Evolutionary conservation across 768 basidiomycete genomes (phyloP), one percentile per base, ranked within the genome.

Genomic region (Chalciporus sphaerocephalus): DNA sequence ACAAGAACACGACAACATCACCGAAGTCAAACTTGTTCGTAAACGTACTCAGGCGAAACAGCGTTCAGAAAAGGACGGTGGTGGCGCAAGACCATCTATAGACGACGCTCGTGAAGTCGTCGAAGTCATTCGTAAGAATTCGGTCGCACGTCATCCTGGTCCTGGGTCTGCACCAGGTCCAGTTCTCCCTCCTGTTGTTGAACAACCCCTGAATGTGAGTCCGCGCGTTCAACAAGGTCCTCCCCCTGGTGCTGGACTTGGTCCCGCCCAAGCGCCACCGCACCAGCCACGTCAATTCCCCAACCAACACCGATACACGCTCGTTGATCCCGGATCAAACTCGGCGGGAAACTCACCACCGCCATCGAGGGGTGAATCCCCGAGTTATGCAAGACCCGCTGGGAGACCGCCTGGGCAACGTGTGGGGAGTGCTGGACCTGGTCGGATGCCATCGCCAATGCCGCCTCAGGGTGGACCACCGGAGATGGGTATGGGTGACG

Each of bases 21-120:
- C 92, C 7, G 85, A 92, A 57, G 69, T 67, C 42, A 92, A 83
- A 46, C 80, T 98, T 36, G 85, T 94, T 7, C 75, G 94, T 1
- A 87, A 82, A 51, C 80, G 91, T 13, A 96, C 92, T 0, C 74
- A 69, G 68, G 93, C 76, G 43, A 79, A 80, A 50, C 70, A 82
- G 55, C 71, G 82, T 18, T 78, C 79, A 30, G 52, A 60, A 51
- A 48, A 57, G 45, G 61, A 61, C 10, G 22, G 58, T 2, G 40
- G 38, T 6, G 17, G 11, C 1, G 21, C 52, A 4, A 46, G 57
- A 16, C 22, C 45, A 15, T 58, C 60, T 5, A 6, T 62, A 10
- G 65, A 62, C 12, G 74, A 77, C 21, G 62, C 71, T 0, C 62
- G 61, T 18, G 69, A 69, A 40, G 74, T 83, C 20, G 69, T 85